Base-by-base conservation (phyloP, 148 eudicot genomes). In the Chenopodium suecicum region DNA sequence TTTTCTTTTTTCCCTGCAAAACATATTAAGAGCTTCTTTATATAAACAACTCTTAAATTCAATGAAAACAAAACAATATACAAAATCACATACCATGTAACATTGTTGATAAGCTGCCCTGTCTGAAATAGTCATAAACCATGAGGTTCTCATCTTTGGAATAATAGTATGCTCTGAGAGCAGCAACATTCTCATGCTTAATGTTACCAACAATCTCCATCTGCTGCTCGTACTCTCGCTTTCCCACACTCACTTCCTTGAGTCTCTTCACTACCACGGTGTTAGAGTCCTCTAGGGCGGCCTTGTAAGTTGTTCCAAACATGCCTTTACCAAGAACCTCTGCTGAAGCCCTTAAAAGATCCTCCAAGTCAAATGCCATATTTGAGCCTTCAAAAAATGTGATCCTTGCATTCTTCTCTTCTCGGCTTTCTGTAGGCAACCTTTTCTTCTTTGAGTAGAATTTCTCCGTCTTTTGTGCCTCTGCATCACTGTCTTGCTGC, bases 141-240 rank as follows among this genome's bases (percentile, higher is more conserved):
- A 93, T 81, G 54, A 94, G 97, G 88, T 94, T 94, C 85, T 94
- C 98, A 74, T 93, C 95, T 76, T 90, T 94, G 22, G 97, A 93
- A 73, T 88, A 91, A 81, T 90, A 94, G 82, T 94, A 94, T 6
- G 97, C 98, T 77, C 94, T 87, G 6, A 94, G 84, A 1, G 90
- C 70, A 78, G 86, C 91, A 9, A 94, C 92, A 88, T 93, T 94
- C 20, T 91, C 93, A 73, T 94, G 98, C 87, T 77, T 86, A 73
- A 93, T 89, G 62, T 68, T 87, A 6, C 94, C 98, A 82, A 89
- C 91, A 46, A 84, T 34, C 86, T 91, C 94, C 97, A 93, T 94
- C 54, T 88, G 90, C 34, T 91, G 92, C 89, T 94, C 95, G 73
- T 91, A 94, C 4, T 94, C 98, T n/a, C 89, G 84, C 68, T 87